Base-by-base conservation (phyloP, 2,329 filamentous ascomycete species). In the Anisogramma anomala region DNA sequence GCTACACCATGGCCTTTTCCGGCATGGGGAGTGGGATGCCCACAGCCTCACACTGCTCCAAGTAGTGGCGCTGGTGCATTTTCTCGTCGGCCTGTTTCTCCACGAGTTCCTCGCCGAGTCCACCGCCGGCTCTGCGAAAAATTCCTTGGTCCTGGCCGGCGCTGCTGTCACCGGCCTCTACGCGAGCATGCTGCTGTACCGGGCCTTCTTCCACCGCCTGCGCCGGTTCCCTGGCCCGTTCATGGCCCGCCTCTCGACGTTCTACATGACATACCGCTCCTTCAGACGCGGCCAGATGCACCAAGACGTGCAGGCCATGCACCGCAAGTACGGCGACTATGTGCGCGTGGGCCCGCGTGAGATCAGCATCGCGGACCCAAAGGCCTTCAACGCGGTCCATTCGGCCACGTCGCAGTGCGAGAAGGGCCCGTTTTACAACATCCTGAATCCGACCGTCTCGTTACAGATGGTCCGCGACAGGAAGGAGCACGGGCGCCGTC, bases 381-480 rank as follows among this genome's bases (percentile, higher is more conserved):
- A 52, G 3, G 52, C 56, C 1, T 50, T 60, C 13, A 42, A 49
- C 14, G 46, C 46, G 7, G 52, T 61, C 14, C 53, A 60, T 40
- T 50, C 52, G 6, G 51, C 51, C 36, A 48, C 50, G 22, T 59
- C 49, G 5, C 55, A 51, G 3, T 57, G 54, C 28, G 45, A 35
- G 41, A 61, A 60, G 31, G 56, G 58, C 0, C 55, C 55, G 0
- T 61, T 55, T 55, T 62, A 62, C 43, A 53, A 55, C 0, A 48
- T 59, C 0, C 39, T 56, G 1, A 49, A 53, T 10, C 59, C 58
- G 3, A 42, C 52, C 2, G 28, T 49, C n/a, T 55, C 55, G 1
- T 41, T 63, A 1, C 56, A 58, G 30, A 54, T 52, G 36, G 51
- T 51, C 6, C 52, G 59, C 7, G 54, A 60, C 41, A 53, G 53